Conservation (phyloP, 345 rosid species). For the Cardamine resedifolia region DNA sequence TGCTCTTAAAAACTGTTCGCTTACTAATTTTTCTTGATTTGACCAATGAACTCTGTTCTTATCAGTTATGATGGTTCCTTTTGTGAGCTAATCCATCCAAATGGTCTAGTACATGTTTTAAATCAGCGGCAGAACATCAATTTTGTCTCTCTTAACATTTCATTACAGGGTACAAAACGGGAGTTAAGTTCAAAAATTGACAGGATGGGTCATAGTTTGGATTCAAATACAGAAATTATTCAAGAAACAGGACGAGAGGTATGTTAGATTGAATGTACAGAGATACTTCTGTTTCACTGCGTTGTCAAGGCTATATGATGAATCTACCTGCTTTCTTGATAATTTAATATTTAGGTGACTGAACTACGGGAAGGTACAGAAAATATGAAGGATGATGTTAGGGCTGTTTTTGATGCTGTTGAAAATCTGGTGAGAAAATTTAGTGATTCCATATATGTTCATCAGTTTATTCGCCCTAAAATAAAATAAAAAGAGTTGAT, state of each 20-base stretch:
- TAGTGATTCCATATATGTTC: background rate
- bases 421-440: slow-evolving; percentile 61
- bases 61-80: slow-evolving; percentile 7
- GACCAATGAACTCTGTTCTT: background rate
- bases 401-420: slow-evolving; percentile 60
- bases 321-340: slow-evolving; percentile 20
- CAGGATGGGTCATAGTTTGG: slow-evolving; percentile 51
- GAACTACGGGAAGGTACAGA: slow-evolving; percentile 47
- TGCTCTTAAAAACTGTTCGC: background rate
- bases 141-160: slow-evolving; percentile 1
- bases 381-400: slow-evolving; percentile 49
- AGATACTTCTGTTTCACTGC: background rate
- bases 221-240: slow-evolving; percentile 54
- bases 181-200: slow-evolving; percentile 62
- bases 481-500: background rate
- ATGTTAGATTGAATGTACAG: slow-evolving; percentile 25
- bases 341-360: slow-evolving; percentile 45
- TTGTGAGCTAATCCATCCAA: background rate
- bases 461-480: background rate
- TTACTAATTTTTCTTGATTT: background rate
- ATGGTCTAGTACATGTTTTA: background rate
- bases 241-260: slow-evolving; percentile 67
- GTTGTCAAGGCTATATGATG: slow-evolving; percentile 10
- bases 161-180: slow-evolving; percentile 60
- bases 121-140: background rate